Percentiles rank a stretch among this genome's conserved stretches.
phyloP scores from a whole-genome alignment of 371 early-diverging fungal species.

The Chytridium lagenaria region DNA sequence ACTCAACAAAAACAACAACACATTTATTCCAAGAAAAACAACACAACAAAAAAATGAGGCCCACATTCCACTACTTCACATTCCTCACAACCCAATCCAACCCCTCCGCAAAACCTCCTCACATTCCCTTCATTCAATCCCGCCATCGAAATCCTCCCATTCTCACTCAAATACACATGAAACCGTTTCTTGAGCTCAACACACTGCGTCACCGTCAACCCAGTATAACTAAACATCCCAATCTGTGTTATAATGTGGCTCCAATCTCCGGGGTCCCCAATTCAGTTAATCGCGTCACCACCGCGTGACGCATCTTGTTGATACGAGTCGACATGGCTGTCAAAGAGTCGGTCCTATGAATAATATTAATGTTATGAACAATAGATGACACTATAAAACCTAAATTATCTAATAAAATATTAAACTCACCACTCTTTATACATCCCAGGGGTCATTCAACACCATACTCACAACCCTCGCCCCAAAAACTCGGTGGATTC shows the following conservation, averaged over 20 bases:
- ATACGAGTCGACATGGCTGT: slow-evolving; percentile 89
- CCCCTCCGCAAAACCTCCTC: slow-evolving; percentile 77
- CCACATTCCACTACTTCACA: slow-evolving; percentile 25
- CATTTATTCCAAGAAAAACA: too few relatives aligned
- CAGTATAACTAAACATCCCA: slow-evolving; percentile 97
- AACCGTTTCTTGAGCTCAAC: slow-evolving; percentile 78
- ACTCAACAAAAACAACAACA: too few relatives aligned
- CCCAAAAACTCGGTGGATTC: slow-evolving; percentile 89
- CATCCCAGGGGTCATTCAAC: slow-evolving; percentile 74
- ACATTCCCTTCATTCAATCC: slow-evolving; percentile 87
- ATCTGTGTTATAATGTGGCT: slow-evolving; percentile 93
- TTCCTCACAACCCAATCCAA: slow-evolving; percentile 54
- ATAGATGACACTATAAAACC: background rate
- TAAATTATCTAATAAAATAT: slow-evolving; percentile 6
- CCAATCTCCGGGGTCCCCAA: slow-evolving; percentile 93
- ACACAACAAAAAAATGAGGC: too few relatives aligned
- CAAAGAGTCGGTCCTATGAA: slow-evolving; percentile 64
- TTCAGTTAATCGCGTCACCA: slow-evolving; percentile 67
- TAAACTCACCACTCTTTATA: slow-evolving; percentile 80
- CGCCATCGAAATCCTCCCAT: slow-evolving; percentile 95
- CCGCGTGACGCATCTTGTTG: slow-evolving; percentile 78
- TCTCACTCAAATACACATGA: slow-evolving; percentile 91
- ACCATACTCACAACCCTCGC: slow-evolving; percentile 86
- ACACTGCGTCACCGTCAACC: slow-evolving; percentile 69
- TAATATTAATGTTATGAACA: background rate